These are phyloP conservation scores for Penicillium robsamsonii DNA, from an alignment of 495 filamentous ascomycete genomes.

Conservation along the genomic window DNA sequence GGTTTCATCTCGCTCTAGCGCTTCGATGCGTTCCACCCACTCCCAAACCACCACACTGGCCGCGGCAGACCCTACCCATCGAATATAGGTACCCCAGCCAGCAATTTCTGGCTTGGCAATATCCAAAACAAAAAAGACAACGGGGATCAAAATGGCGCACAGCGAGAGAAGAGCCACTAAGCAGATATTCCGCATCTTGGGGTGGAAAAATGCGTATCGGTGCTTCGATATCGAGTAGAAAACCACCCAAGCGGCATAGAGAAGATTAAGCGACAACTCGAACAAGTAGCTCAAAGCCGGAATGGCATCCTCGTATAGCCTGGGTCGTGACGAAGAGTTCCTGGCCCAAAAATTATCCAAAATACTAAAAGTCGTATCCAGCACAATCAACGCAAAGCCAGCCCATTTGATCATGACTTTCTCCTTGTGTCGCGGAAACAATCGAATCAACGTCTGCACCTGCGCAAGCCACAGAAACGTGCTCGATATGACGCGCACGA, in stretches of 20 bases:
- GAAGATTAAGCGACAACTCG: conserved; percentile 78
- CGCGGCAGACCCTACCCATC: conserved; percentile 95
- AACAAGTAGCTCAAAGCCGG: conserved; percentile 94
- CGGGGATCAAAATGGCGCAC: conserved; percentile 77
- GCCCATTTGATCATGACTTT: conserved; percentile 99
- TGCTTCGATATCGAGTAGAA: conserved; percentile 94
- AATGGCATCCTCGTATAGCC: conserved; percentile 80
- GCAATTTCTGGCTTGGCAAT: conserved; percentile 83
- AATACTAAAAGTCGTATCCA: conserved; percentile 85
- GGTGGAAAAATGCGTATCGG: conserved; percentile 89
- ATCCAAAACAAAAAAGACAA: conserved; percentile 94
- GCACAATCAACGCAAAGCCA: conserved; percentile 84
- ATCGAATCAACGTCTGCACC: conserved; percentile 89
- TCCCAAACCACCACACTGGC: conserved; percentile 99
- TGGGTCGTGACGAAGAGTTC: conserved; percentile 58
- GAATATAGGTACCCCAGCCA: conserved; percentile 95
- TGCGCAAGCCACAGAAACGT: conserved; percentile 97
- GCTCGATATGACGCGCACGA: conserved; percentile 88
- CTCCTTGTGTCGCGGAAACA: conserved; percentile 95
- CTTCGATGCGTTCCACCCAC: conserved; percentile 99
- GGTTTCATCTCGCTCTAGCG: conserved; percentile 89
- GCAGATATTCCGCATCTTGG: conserved; percentile 87
- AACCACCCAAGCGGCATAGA: conserved; percentile 94
- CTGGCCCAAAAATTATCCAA: conserved; percentile 79
- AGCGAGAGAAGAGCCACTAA: conserved; percentile 80